Evolutionary conservation across 2,329 filamentous ascomycete species (phyloP).

Genomic region (Neocatenulostroma microsporum): DNA sequence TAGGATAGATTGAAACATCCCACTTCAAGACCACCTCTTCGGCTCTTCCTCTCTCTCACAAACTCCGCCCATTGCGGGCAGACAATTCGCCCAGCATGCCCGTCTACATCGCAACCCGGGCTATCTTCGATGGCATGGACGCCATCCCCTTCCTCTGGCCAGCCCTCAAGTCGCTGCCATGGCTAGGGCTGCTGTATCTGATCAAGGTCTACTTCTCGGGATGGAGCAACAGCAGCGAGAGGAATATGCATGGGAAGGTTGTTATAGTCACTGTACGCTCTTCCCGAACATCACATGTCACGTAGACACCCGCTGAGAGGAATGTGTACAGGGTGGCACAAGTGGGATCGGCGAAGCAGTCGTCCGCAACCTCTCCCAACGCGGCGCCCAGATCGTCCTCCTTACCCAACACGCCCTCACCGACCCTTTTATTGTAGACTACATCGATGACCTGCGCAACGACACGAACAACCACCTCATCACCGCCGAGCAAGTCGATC

Average conservation of each 20-base stretch:
- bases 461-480: slow-evolving; percentile 76
- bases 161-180: slow-evolving; percentile 45
- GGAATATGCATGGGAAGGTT: slow-evolving; percentile 87
- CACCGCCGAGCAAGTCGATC: slow-evolving; percentile 90
- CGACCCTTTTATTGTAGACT: slow-evolving; percentile 86
- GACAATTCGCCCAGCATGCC: slow-evolving; percentile 44
- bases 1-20: no score
- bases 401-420: slow-evolving; percentile 73
- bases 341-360: slow-evolving; percentile 81
- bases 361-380: slow-evolving; percentile 63
- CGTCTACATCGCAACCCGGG: slow-evolving; percentile 51
- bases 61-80: slow-evolving; percentile 3
- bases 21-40: no score
- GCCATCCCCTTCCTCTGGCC: slow-evolving; percentile 33
- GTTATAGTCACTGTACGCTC: slow-evolving; percentile 72
- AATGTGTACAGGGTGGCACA: slow-evolving; percentile 65
- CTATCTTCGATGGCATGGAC: slow-evolving; percentile 48
- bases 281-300: no score
- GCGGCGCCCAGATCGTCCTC: slow-evolving; percentile 85
- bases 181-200: slow-evolving; percentile 45
- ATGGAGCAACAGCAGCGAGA: slow-evolving; percentile 63
- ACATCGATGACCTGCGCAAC: slow-evolving; percentile 76
- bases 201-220: slow-evolving; percentile 75
- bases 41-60: no score
- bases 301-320: not conserved